Conservation (phyloP, 2,329 filamentous ascomycete species). For the Aureobasidium leucospermi region DNA sequence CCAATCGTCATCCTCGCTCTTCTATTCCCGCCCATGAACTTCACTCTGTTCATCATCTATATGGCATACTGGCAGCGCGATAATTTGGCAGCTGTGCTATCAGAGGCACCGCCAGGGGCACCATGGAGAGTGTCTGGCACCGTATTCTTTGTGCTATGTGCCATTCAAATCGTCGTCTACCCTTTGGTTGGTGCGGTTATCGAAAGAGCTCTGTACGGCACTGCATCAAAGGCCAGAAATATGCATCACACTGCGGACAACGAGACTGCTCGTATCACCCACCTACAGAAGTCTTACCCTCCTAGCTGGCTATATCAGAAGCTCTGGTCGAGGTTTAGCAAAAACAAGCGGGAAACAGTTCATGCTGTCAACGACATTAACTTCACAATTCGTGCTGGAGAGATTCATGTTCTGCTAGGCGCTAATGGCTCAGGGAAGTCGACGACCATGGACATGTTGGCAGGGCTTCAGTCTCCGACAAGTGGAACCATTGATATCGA, state of each 20-base stretch:
- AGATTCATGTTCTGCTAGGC: constrained; percentile 79
- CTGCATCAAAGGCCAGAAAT: constrained; percentile 50
- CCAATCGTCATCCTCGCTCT: constrained; percentile 64
- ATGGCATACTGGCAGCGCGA: constrained; percentile 68
- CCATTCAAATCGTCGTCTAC: constrained; percentile 71
- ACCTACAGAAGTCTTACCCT: constrained; percentile 71
- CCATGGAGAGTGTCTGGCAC: constrained; percentile 64
- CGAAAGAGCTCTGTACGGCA: constrained; percentile 70
- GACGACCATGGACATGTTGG: constrained; percentile 81
- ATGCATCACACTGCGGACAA: constrained; percentile 25
- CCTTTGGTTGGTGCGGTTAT: constrained; percentile 67
- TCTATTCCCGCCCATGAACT: constrained; percentile 81
- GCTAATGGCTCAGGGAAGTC: constrained; percentile 89
- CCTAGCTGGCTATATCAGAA: constrained; percentile 52
- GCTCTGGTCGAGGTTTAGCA: constrained; percentile 39
- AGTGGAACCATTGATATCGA: constrained; percentile 71
- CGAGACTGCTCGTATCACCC: constrained; percentile 60
- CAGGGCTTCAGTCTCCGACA: constrained; percentile 70
- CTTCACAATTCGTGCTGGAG: constrained; percentile 64
- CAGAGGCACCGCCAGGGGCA: constrained; percentile 49
- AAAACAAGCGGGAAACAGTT: constrained; percentile 55
- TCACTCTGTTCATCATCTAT: constrained; percentile 74
- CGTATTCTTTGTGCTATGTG: constrained; percentile 67
- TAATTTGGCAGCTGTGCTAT: constrained; percentile 53
- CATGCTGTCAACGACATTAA: constrained; percentile 70